Evolutionary conservation across 805 yeast genomes (phyloP), one percentile per base, ranked within the genome.

Genomic region (Nakazawaea sp.): DNA sequence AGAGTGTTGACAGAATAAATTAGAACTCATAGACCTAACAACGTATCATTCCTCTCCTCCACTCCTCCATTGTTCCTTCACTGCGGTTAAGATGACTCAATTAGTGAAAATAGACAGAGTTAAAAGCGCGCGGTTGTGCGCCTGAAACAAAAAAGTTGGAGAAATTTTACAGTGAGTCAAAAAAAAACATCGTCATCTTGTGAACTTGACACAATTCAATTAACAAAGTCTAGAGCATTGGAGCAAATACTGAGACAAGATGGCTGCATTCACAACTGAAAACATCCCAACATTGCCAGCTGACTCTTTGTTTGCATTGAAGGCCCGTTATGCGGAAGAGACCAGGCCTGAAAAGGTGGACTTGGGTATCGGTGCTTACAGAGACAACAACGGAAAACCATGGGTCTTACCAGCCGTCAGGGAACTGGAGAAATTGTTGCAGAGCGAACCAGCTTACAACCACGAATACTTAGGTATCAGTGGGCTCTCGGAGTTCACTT

Each of bases 391-490:
- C 43, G 86, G 85, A 34, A 75, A 76, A 56, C 85, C 86, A 27
- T 78, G 82, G 81, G 73, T 79, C 32, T 61, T 79, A 33, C 84
- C 84, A 18, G 73, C 84, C 18, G 90, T 84, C 8, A 66, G 58
- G 44, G 53, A 61, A 37, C 95, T 94, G 31, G 95, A 87, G 60
- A 56, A 63, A 37, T 58, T 72, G 50, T 62, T 88, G 41, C 76
- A 78, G 26, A 58, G 64, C 27, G 74, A 78, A 31, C 72, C 77
- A 10, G 64, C 55, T 32, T 80, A 72, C 61, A 84, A 86, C 66
- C 96, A 88, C 61, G 97, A 88, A 60, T 88, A 88, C 61, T 68
- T 87, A 44, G 78, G 85, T n/a, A 88, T 88, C 52, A 61, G 80
- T 9, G 97, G 97, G 21, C 72, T 69, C 47, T 75, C 75, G 31